phyloP scores from a whole-genome alignment of 495 filamentous ascomycete genomes.

The Podospora conica region DNA sequence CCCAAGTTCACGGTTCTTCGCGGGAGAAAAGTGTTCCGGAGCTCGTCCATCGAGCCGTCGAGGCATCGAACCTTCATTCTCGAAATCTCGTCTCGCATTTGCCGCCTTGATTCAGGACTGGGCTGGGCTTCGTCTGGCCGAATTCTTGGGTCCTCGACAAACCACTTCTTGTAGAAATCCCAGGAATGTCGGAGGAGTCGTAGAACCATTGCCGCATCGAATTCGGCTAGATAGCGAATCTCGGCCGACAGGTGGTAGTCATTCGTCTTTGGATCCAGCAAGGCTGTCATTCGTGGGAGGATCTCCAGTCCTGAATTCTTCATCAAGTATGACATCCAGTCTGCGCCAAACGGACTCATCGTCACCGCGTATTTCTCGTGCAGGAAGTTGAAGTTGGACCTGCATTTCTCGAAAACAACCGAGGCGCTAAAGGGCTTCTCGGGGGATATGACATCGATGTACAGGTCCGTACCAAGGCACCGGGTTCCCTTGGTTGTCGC shows the following conservation, averaged over 20 bases:
- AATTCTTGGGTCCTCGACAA: background rate
- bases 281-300: background rate
- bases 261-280: background rate
- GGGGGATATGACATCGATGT: background rate
- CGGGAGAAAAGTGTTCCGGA: background rate
- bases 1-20: background rate
- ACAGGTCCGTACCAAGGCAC: background rate
- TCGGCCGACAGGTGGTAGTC: background rate
- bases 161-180: background rate
- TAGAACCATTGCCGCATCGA: background rate
- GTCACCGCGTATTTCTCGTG: background rate
- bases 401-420: background rate
- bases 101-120: background rate
- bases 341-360: background rate
- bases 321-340: background rate
- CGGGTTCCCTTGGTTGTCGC: background rate
- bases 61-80: background rate
- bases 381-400: background rate
- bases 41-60: background rate
- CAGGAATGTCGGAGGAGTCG: background rate
- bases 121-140: background rate
- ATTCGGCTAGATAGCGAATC: background rate
- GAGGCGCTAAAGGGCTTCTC: background rate
- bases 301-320: background rate
- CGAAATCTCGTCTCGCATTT: background rate